Evolutionary conservation across 1,139 yeast species (phyloP).

Genomic region (Geotrichum cucujoidarum): DNA sequence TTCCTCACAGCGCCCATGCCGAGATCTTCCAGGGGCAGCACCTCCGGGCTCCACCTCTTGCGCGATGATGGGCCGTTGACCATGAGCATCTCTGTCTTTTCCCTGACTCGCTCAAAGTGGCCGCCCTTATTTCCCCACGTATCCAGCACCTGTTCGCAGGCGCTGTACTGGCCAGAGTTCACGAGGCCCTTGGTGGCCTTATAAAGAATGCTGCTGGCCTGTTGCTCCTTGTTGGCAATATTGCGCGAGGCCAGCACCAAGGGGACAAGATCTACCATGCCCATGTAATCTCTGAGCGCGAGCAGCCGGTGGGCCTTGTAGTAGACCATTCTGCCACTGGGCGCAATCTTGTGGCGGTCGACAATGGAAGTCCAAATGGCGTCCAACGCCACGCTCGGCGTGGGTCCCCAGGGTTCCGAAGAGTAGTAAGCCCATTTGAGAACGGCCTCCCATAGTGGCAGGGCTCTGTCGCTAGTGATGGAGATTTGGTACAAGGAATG

Average conservation of each 20-base stretch:
- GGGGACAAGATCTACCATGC: slow-evolving; percentile 12
- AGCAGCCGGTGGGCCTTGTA: slow-evolving; percentile 10
- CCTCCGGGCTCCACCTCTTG: neutral
- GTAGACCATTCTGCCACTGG: slow-evolving; percentile 25
- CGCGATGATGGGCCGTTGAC: slow-evolving; percentile 20
- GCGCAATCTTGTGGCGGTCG: slow-evolving; percentile 20
- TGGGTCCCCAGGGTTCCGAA: slow-evolving; percentile 28
- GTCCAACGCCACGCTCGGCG: slow-evolving; percentile 26
- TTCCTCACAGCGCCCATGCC: neutral
- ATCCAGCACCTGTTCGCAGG: slow-evolving; percentile 23
- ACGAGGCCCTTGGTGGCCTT: slow-evolving; percentile 22
- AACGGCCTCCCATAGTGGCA: slow-evolving; percentile 29
- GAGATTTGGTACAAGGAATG: slow-evolving; percentile 26
- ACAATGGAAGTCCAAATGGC: slow-evolving; percentile 27
- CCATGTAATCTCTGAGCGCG: slow-evolving; percentile 7
- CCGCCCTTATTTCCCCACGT: slow-evolving; percentile 23
- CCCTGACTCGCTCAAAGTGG: slow-evolving; percentile 17
- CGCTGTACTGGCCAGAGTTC: slow-evolving; percentile 18
- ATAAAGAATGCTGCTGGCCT: slow-evolving; percentile 16
- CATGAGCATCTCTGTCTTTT: slow-evolving; percentile 19
- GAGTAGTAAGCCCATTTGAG: slow-evolving; percentile 30
- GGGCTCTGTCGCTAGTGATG: slow-evolving; percentile 23
- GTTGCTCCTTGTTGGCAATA: slow-evolving; percentile 1
- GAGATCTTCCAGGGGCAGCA: neutral
- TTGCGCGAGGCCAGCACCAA: slow-evolving; percentile 7